These are phyloP conservation scores for Quercus aquifolioides DNA, from an alignment of 306 rosid species.

Conservation along the genomic window DNA sequence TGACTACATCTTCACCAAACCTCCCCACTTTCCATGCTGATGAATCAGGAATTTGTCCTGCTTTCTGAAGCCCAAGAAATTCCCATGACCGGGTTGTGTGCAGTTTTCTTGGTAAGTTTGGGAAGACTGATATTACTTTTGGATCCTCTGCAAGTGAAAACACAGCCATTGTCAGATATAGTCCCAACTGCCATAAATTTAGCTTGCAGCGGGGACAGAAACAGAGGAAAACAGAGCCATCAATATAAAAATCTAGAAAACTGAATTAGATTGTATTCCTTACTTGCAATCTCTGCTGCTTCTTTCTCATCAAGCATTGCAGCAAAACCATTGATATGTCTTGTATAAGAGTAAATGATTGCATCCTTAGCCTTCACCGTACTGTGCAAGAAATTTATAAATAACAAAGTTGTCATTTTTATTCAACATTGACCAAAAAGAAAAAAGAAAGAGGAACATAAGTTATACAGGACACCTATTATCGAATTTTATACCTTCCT, in stretches of 20 bases:
- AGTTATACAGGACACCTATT: neutral
- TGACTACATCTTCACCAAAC: conserved; percentile 38
- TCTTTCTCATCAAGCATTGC: conserved; percentile 45
- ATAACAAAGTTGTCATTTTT: neutral
- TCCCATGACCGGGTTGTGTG: conserved; percentile 70
- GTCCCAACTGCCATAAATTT: neutral
- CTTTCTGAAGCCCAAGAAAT: conserved; percentile 39
- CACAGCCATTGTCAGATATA: neutral
- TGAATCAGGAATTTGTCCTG: neutral
- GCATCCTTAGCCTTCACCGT: conserved; percentile 41
- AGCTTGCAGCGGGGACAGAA: neutral
- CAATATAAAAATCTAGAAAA: too few species aligned
- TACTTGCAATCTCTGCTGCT: conserved; percentile 41
- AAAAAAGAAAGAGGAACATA: neutral
- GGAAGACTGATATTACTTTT: conserved; percentile 48
- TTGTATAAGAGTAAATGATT: conserved; percentile 45
- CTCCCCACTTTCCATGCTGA: conserved; percentile 40
- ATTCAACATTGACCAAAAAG: neutral
- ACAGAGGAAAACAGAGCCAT: neutral
- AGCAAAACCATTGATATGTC: conserved; percentile 55
- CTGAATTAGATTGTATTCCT: neutral
- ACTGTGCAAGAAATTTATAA: conserved; percentile 23
- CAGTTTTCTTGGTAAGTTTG: conserved; percentile 40
- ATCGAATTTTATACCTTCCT: conserved; percentile 38
- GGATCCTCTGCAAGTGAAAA: conserved; percentile 40